A percentile compares a stretch with the other conserved stretches of the same genome.
Evolutionary conservation across 768 basidiomycete genomes (phyloP).

Genomic region (Amylocystis lapponica): DNA sequence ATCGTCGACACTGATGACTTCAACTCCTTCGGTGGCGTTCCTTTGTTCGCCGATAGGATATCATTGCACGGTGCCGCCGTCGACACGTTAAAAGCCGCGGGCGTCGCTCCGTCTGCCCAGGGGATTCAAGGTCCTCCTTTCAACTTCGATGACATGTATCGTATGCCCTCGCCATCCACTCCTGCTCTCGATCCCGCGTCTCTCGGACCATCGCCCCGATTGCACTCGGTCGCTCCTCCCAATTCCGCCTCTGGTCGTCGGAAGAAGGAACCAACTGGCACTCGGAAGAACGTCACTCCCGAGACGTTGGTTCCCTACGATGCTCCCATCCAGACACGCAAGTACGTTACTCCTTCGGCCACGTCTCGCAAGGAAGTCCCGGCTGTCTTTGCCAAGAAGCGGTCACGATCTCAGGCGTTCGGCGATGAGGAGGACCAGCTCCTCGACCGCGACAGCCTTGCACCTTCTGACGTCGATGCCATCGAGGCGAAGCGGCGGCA

Average conservation of each 20-base stretch:
- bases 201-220: conserved; percentile 27
- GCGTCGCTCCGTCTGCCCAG: conserved; percentile 4
- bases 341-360: conserved; percentile 64
- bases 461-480: conserved; percentile 52
- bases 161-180: conserved; percentile 43
- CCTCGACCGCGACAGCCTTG: conserved; percentile 32
- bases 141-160: conserved; percentile 35
- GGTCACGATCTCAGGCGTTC: conserved; percentile 42
- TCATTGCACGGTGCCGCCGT: conserved; percentile 5
- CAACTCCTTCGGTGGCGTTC: conserved; percentile 17
- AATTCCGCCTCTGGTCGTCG: conserved; percentile 22
- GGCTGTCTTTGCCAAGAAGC: conserved; percentile 61
- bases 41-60: conserved; percentile 26
- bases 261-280: conserved; percentile 48
- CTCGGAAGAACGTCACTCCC: conserved; percentile 65
- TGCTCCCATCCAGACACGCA: conserved; percentile 75
- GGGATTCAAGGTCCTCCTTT: conserved; percentile 15
- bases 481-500: conserved; percentile 75
- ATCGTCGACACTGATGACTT: conserved; percentile 33
- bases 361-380: conserved; percentile 81
- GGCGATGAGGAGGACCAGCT: conserved; percentile 48
- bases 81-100: conserved; percentile 16
- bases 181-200: conserved; percentile 40
- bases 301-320: conserved; percentile 60
- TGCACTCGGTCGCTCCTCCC: conserved; percentile 19